A percentile compares a stretch with the other conserved stretches of the same genome.
Conservation (phyloP, 768 basidiomycete species). For the Trichaptum fuscoviolaceum region DNA sequence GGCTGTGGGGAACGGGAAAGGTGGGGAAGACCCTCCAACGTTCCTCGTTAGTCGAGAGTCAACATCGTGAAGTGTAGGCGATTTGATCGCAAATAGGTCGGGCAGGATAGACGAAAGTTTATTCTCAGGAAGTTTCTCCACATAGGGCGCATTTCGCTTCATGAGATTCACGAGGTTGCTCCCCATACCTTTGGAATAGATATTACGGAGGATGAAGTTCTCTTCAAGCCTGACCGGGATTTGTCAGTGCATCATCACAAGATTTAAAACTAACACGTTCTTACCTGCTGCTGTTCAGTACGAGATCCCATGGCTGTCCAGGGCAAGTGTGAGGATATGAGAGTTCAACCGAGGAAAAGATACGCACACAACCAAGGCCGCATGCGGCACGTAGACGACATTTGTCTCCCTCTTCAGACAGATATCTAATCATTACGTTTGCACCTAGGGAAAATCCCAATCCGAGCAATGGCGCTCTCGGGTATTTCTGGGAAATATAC, state of each 20-base stretch:
- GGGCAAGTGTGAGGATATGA: conserved; percentile 4
- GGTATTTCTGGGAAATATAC: conserved; percentile 67
- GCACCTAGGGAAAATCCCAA: conserved; percentile 94
- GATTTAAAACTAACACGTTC: conserved; percentile 13
- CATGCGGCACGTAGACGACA: conserved; percentile 62
- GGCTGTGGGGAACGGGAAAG: conserved; percentile 42
- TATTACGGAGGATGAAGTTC: conserved; percentile 49
- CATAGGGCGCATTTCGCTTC: conserved; percentile 40
- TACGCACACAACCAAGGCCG: conserved; percentile 68
- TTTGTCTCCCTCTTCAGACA: conserved; percentile 72
- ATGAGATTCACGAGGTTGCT: conserved; percentile 60
- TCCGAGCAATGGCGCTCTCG: conserved; percentile 76
- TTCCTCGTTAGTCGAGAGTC: conserved; percentile 62
- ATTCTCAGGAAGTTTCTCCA: conserved; percentile 43
- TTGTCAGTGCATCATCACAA: conserved; percentile 8
- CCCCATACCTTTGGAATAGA: conserved; percentile 80
- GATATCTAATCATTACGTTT: conserved; percentile 83
- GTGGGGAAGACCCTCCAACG: conserved; percentile 56
- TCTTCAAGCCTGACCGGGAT: conserved; percentile 41
- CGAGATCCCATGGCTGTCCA: conserved; percentile 45
- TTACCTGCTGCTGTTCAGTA: conserved; percentile 31
- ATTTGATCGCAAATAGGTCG: conserved; percentile 41
- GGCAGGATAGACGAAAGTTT: conserved; percentile 45
- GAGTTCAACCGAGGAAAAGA: conserved; percentile 13
- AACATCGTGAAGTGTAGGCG: conserved; percentile 51